phyloP scores from a whole-genome alignment of 2,329 filamentous ascomycete species.

The Cladophialophora bantiana region DNA sequence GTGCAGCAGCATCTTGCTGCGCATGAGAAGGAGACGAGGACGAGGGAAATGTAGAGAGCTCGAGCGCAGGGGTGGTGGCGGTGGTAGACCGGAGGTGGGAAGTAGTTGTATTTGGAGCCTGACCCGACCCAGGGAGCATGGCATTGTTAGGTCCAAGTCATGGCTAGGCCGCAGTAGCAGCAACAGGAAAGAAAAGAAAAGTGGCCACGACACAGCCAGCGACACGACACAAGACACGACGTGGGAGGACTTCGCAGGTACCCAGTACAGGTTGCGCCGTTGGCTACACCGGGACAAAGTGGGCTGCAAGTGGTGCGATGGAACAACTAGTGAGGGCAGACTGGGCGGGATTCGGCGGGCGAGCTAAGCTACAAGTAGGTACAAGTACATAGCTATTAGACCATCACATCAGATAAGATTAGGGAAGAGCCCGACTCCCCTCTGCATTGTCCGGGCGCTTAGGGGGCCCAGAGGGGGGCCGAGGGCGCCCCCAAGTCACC shows the following conservation, averaged over 20 bases:
- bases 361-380: neutral
- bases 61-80: constrained; percentile 14
- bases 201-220: neutral
- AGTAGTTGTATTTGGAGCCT: constrained; percentile 21
- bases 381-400: too few species aligned
- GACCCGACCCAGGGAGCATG: constrained; percentile 25
- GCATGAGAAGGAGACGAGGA: constrained; percentile 14
- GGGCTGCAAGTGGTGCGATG: constrained; percentile 10
- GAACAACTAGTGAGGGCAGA: neutral
- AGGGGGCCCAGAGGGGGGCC: too few species aligned
- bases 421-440: neutral
- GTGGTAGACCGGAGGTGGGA: neutral
- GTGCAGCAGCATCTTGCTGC: constrained; percentile 33
- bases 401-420: constrained; percentile 23
- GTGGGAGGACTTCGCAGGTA: constrained; percentile 3
- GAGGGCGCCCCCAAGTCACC: too few species aligned
- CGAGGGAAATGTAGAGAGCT: constrained; percentile 25
- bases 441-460: too few species aligned
- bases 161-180: neutral
- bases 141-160: constrained; percentile 18
- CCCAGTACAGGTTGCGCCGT: too few species aligned
- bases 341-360: neutral
- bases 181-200: neutral
- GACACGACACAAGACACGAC: neutral
- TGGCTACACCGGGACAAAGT: constrained; percentile 17